Conservation (phyloP, 495 filamentous ascomycete species). For the Tuber borchii region DNA sequence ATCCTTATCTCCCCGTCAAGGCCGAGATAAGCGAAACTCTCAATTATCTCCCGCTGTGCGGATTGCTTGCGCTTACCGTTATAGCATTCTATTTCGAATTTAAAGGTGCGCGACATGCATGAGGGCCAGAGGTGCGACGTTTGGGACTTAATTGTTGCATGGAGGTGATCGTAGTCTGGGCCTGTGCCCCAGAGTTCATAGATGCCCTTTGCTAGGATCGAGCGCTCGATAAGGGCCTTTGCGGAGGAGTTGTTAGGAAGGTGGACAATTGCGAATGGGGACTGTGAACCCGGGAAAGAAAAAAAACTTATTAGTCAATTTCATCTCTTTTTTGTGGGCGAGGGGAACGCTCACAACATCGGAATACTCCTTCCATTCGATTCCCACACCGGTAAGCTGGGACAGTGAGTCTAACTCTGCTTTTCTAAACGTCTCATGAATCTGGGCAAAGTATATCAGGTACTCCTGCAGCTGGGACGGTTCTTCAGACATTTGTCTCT, state of each 20-base stretch:
- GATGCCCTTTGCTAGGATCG: conserved; percentile 71
- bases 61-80: conserved; percentile 57
- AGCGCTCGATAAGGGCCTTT: conserved; percentile 59
- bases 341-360: conserved; percentile 54
- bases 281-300: conserved; percentile 49
- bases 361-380: conserved; percentile 67
- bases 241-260: conserved; percentile 62
- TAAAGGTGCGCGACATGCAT: conserved; percentile 62
- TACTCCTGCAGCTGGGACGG: conserved; percentile 51
- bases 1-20: conserved; percentile 73
- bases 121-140: conserved; percentile 58
- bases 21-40: conserved; percentile 68
- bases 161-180: conserved; percentile 59
- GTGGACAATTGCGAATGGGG: conserved; percentile 75
- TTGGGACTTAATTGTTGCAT: conserved; percentile 54
- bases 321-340: neutral
- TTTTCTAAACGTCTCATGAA: conserved; percentile 80
- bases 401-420: conserved; percentile 84
- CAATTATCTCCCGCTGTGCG: conserved; percentile 63
- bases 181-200: conserved; percentile 84
- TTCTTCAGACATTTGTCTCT: neutral
- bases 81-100: conserved; percentile 73
- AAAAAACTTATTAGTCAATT: conserved; percentile 8
- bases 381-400: conserved; percentile 55
- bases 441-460: conserved; percentile 82